Evolutionary conservation across 1,284 basidiomycete genomes (phyloP), one percentile per base, ranked within the genome.

Genomic region (Pterulicium gracile): DNA sequence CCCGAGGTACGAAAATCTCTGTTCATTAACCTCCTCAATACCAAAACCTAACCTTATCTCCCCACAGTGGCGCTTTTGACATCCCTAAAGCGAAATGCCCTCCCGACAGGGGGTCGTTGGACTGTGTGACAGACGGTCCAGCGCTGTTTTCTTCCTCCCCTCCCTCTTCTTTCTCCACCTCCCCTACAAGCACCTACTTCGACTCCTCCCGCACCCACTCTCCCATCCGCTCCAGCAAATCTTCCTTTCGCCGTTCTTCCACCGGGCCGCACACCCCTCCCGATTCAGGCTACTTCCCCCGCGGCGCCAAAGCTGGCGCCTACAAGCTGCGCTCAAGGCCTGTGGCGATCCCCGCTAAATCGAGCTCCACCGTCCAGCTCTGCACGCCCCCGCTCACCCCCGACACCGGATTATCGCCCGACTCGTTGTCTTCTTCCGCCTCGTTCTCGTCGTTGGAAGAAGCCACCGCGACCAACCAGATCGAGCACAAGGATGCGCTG

Each of bases 21-120:
- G 43, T 19, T 24, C 42, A 43, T 43, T 39, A 42, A 15, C 40
- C 54, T 45, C 53, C 49, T 50, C 40, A 49, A 42, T 42, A 36
- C 47, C 40, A 47, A 14, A 49, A 22, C 36, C 35, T 27, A 13
- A 27, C 18, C n/a, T n/a, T 32, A 32, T 32, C 27, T 32, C 27
- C 7, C 27, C 27, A 1, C 51, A 88, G 86, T 89, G 86, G 86
- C 81, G 86, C 69, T 88, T 89, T 89, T 89, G 87, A 89, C 86
- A 71, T 69, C 72, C 83, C 86, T 59, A 79, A 72, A 59, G 67
- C 67, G 55, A 89, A 89, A 89, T 89, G 87, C 87, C 86, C 86
- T 85, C 86, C 85, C 59, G 81, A 86, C 61, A 61, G 87, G 81
- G 87, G 86, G 86, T 89, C 86, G 85, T 80, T 77, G 74, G 79